Evolutionary conservation across 2,329 filamentous ascomycete genomes (phyloP).

Genomic region (Ophiostoma triangulosporum): DNA sequence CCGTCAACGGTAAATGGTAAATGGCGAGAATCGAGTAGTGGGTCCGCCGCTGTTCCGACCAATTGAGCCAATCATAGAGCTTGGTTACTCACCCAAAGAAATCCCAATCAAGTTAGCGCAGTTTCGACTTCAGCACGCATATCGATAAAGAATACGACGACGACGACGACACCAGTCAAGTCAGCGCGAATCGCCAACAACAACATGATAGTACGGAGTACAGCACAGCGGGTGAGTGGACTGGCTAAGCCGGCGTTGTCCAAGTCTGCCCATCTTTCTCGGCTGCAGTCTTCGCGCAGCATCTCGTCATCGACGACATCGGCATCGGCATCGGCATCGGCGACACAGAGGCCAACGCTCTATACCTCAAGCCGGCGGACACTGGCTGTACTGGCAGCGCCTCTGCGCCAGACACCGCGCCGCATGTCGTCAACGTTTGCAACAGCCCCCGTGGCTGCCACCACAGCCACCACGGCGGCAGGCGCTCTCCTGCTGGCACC

Average conservation of each 20-base stretch:
- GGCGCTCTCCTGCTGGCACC: slow-evolving; percentile 29
- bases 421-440: not conserved
- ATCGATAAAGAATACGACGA: not conserved
- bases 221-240: not conserved
- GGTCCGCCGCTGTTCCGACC: slow-evolving; percentile 1
- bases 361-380: not conserved
- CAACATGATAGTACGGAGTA: not conserved
- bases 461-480: slow-evolving; percentile 5
- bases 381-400: not conserved
- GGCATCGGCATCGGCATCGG: not conserved
- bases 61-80: slow-evolving; percentile 11
- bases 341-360: not conserved
- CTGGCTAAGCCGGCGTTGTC: not conserved
- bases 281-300: not conserved
- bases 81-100: slow-evolving; percentile 7
- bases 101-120: not conserved
- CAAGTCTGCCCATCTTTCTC: not conserved
- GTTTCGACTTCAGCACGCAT: not conserved
- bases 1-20: not conserved
- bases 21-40: slow-evolving; percentile 2
- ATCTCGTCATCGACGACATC: not conserved
- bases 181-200: not conserved
- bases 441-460: not conserved
- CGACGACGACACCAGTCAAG: too few relatives aligned
- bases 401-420: not conserved